Evolutionary conservation across 257 asterid species (phyloP).

Genomic region (Nicotiana tomentosiformis): DNA sequence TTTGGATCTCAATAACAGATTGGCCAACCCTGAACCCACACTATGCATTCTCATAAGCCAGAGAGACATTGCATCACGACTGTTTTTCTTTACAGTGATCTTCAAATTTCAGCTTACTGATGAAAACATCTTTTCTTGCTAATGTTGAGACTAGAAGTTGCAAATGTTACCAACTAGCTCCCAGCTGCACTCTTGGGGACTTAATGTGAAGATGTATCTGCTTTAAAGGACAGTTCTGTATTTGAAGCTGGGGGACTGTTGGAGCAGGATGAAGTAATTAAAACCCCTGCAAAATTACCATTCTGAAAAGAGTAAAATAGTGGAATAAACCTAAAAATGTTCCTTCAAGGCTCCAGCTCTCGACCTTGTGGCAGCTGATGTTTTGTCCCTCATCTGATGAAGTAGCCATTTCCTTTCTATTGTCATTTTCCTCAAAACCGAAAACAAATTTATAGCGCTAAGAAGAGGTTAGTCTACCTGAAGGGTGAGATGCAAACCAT

Average conservation of each 20-base stretch:
- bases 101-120: not conserved
- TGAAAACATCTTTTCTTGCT: not conserved
- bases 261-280: conserved; percentile 24
- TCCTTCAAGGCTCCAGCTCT: too few species aligned
- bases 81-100: not conserved
- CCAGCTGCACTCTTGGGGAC: conserved; percentile 38
- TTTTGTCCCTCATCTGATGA: not conserved
- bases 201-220: conserved; percentile 33
- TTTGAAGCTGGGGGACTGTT: conserved; percentile 34
- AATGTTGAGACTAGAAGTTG: conserved; percentile 41
- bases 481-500: too few species aligned
- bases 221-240: conserved; percentile 25
- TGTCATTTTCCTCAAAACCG: too few species aligned
- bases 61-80: not conserved
- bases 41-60: not conserved
- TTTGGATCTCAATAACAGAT: not conserved
- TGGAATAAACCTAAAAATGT: too few species aligned
- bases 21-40: not conserved
- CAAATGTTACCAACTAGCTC: conserved; percentile 31
- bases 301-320: not conserved
- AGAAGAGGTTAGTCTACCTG: too few species aligned
- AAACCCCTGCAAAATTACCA: not conserved
- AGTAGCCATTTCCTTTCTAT: too few species aligned
- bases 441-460: too few species aligned
- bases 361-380: too few species aligned